phyloP scores from a whole-genome alignment of 257 asterid species.

The Solanum pinnatisectum region DNA sequence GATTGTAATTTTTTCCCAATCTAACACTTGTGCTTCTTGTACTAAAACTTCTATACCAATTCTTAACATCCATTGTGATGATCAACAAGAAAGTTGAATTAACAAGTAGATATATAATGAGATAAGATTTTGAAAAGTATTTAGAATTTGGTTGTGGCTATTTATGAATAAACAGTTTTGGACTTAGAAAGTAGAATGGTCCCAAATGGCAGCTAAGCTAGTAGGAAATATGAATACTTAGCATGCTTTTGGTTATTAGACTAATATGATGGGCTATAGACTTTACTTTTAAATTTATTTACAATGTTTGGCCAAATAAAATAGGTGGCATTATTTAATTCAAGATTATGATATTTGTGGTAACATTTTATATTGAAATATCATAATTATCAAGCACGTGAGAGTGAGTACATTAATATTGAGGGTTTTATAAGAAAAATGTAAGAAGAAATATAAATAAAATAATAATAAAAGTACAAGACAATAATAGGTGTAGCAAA shows the following conservation, averaged over 20 bases:
- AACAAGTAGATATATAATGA: background rate
- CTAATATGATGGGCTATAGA: background rate
- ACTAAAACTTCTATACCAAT: slow-evolving; percentile 10
- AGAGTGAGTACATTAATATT: background rate
- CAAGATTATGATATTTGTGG: background rate
- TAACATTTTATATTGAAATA: background rate
- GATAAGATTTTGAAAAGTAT: background rate
- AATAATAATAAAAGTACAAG: too few relatives aligned
- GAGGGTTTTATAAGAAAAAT: background rate
- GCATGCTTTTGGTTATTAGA: background rate
- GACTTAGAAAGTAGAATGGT: background rate
- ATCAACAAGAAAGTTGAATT: background rate
- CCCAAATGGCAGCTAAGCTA: background rate
- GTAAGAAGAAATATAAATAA: too few relatives aligned
- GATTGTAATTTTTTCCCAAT: slow-evolving; percentile 1
- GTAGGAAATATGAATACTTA: background rate
- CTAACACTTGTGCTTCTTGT: slow-evolving; percentile 1
- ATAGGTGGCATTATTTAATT: background rate
- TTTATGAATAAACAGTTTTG: background rate
- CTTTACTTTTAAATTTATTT: background rate
- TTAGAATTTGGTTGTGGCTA: too few relatives aligned
- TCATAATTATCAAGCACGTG: background rate
- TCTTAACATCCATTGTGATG: slow-evolving; percentile 6
- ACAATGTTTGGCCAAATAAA: background rate
- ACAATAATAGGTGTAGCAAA: too few relatives aligned